Conservation (phyloP, 1,284 basidiomycete genomes). For the Ganoderma resinaceum region DNA sequence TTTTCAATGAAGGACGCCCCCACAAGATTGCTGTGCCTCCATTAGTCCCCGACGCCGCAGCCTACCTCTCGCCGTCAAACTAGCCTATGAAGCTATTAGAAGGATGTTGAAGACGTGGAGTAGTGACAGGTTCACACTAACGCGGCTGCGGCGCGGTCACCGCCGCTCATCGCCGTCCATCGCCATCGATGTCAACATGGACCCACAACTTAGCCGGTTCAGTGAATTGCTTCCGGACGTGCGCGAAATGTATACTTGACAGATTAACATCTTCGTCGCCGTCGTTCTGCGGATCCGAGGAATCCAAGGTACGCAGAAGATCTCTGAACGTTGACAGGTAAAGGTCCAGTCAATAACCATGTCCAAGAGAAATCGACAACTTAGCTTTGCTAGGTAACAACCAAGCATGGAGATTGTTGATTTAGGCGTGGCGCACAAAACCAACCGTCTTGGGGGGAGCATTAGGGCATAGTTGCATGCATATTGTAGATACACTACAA, state of each 20-base stretch:
- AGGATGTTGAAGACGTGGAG: background rate
- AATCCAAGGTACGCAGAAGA: background rate
- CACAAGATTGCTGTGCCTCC: background rate
- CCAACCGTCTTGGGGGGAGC: background rate
- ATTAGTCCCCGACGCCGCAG: background rate
- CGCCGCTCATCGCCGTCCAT: constrained; percentile 8
- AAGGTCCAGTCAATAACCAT: background rate
- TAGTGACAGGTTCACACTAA: background rate
- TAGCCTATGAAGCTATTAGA: background rate
- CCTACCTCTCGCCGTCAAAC: background rate
- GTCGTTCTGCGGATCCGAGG: background rate
- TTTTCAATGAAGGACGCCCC: background rate
- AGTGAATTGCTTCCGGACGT: background rate
- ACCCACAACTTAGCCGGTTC: constrained; percentile 22
- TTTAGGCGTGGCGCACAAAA: background rate
- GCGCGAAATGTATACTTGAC: background rate
- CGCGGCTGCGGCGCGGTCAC: constrained; percentile 6
- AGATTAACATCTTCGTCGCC: background rate
- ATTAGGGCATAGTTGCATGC: constrained; percentile 7
- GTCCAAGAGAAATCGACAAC: background rate
- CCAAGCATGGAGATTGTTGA: background rate
- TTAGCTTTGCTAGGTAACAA: background rate
- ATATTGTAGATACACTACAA: constrained; percentile 2
- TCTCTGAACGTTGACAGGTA: background rate
- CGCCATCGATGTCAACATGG: constrained; percentile 21